Base-by-base conservation (phyloP, 1,284 basidiomycete species). In the Neonothopanus nambi region DNA sequence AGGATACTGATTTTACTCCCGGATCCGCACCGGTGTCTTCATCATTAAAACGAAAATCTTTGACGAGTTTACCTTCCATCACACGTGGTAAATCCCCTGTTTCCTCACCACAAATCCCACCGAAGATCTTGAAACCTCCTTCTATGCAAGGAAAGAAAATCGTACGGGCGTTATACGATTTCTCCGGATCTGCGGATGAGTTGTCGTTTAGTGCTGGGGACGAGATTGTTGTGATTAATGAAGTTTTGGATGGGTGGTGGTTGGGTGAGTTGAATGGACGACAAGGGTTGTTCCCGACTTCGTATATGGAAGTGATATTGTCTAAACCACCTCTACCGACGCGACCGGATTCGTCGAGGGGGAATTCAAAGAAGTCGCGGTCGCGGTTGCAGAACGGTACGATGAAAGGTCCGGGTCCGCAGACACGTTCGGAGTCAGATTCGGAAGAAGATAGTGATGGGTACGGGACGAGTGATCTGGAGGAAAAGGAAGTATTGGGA, bases 221-320 rank as follows among this genome's bases (percentile, higher is more conserved):
- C 45, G 81, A 90, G 59, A 87, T 95, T 53, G 67, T 78, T 17
- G 85, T 93, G 17, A 63, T 89, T 21, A 83, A 82, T 36, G 89
- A 93, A 66, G 87, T 92, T 0, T 73, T 90, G 33, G 87, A 89
- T 54, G 90, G 84, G 52, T 95, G 92, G 92, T 92, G 88, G 85
- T 81, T 92, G 72, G 91, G 91, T 12, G 84, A 90, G 66, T 65
- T 85, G 24, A 70, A 74, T 47, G 89, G 88, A 13, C 75, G 75
- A 60, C 82, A 78, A 40, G 91, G 91, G 7, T 64, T 93, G 38
- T 93, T 94, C 77, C 92, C 92, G 0, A 78, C 79, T 3, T 78
- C 81, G 1, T 88, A 91, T 67, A 85, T 84, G 3, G 85, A 89
- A 60, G 70, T 77, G 23, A 62, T 77, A 51, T 63, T 77, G 12